Evolutionary conservation across 108 stramenopile genomes (phyloP), one percentile per base, ranked within the genome.

Genomic region (Aurantiochytrium sp.): DNA sequence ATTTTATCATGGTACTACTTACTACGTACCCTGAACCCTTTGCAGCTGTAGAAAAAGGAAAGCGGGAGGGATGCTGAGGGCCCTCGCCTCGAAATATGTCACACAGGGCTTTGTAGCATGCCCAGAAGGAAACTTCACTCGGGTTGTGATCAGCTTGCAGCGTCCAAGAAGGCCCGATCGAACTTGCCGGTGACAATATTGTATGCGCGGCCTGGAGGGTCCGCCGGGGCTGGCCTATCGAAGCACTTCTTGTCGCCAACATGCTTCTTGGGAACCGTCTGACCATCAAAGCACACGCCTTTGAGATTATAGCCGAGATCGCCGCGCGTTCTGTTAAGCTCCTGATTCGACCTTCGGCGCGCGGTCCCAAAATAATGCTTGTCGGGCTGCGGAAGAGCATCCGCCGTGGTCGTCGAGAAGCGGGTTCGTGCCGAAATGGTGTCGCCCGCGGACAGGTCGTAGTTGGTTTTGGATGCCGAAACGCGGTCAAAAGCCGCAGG

Each of bases 391-490:
- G 10, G 22, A 65, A 65, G 59, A 34, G 32, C 59, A 12, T 12
- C n/a, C 17, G n/a, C 15, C 12, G 42, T 48, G 24, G 73, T 48
- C 19, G 73, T 48, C 21, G 21, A 27, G 45, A 81, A 81, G 6
- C 73, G 39, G 8, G n/a, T 48, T 81, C 42, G n/a, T 21, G 73
- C 73, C n/a, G 73, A 81, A 15, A 81, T 17, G 10, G 39, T 81
- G 45, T 48, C 45, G 1, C 42, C 73, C 6, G 39, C 73, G 4
- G 73, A 6, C 6, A 81, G 27, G 73, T 81, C 73, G 24, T 81
- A 81, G 3, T 81, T 81, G n/a, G 73, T 81, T 81, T 81, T 81
- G n/a, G 21, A 81, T 24, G 73, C 73, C n/a, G 73, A 48, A 41
- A 81, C 32, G 6, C 73, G 73, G 30, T 81, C 73, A 48, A 48